These are phyloP conservation scores for Coniochaeta hoffmannii DNA, from an alignment of 2,329 filamentous ascomycete species.

Conservation along the genomic window DNA sequence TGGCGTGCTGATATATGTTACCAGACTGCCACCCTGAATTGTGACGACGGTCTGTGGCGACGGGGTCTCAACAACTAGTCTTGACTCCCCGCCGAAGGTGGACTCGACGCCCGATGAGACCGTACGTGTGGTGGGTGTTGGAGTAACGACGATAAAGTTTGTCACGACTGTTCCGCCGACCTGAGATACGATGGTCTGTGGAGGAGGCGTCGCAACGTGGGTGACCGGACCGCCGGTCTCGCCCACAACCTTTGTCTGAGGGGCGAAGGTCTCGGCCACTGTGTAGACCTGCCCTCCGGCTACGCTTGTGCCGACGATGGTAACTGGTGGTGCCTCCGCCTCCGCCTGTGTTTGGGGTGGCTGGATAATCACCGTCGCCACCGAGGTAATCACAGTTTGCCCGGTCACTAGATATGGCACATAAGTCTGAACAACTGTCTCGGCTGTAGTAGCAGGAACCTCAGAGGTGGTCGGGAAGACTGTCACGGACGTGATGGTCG, in stretches of 20 bases:
- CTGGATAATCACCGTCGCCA: slow-evolving; percentile 1
- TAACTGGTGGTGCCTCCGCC: slow-evolving; percentile 10
- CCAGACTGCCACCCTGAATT: neutral
- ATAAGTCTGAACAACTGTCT: neutral
- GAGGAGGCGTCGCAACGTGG: slow-evolving; percentile 11
- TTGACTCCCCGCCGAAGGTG: neutral
- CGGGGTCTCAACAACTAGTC: slow-evolving; percentile 7
- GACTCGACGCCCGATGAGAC: slow-evolving; percentile 10
- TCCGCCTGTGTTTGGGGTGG: slow-evolving; percentile 2
- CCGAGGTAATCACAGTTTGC: neutral
- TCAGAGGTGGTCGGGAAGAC: neutral
- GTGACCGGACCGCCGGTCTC: slow-evolving; percentile 9
- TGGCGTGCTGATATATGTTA: slow-evolving; percentile 8
- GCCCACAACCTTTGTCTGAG: slow-evolving; percentile 9
- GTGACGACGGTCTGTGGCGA: slow-evolving; percentile 8
- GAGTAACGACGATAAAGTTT: slow-evolving; percentile 5
- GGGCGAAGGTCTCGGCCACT: slow-evolving; percentile 12
- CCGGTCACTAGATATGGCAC: neutral
- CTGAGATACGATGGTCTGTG: slow-evolving; percentile 9
- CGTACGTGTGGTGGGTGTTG: slow-evolving; percentile 6
- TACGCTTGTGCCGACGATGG: slow-evolving; percentile 15
- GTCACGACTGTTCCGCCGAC: slow-evolving; percentile 11
- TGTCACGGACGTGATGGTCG: neutral
- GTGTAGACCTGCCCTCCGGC: slow-evolving; percentile 12
- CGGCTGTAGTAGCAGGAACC: neutral